These are phyloP conservation scores for Brassica balearica DNA, from an alignment of 441 rosid species.

Conservation along the genomic window DNA sequence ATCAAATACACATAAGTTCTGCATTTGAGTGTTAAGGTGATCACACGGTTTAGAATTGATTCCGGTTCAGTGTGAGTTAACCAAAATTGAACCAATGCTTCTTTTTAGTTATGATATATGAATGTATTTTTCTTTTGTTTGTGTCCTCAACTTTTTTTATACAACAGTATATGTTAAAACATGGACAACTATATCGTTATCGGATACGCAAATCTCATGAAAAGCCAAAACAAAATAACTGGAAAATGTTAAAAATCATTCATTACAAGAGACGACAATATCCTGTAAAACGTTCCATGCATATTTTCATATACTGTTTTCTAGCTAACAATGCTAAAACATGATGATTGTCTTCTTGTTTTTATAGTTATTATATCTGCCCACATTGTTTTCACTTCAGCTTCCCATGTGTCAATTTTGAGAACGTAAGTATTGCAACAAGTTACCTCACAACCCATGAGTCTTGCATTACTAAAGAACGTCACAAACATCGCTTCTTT, in stretches of 20 bases:
- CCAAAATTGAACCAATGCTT: constrained; percentile 1
- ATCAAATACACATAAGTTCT: background rate
- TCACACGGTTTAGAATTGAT: background rate
- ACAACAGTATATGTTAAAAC: background rate
- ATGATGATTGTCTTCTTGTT: background rate
- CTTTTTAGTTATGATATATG: background rate
- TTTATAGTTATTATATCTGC: background rate
- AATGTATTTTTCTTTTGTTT: background rate
- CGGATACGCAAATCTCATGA: constrained; percentile 13
- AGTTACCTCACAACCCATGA: background rate
- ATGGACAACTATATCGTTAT: background rate
- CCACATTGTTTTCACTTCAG: background rate
- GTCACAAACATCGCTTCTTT: constrained; percentile 1
- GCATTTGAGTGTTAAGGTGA: background rate
- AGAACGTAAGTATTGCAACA: background rate
- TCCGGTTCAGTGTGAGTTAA: constrained; percentile 7
- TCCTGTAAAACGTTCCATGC: constrained; percentile 8
- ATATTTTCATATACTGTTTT: background rate
- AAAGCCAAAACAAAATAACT: background rate
- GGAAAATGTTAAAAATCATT: constrained; percentile 19
- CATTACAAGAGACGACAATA: background rate
- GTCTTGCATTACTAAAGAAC: background rate
- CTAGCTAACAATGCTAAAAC: background rate
- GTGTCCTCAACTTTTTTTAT: background rate
- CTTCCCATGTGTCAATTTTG: background rate